These are phyloP conservation scores for Fusarium sp. DNA, from an alignment of 2,329 filamentous ascomycete species.

Conservation along the genomic window DNA sequence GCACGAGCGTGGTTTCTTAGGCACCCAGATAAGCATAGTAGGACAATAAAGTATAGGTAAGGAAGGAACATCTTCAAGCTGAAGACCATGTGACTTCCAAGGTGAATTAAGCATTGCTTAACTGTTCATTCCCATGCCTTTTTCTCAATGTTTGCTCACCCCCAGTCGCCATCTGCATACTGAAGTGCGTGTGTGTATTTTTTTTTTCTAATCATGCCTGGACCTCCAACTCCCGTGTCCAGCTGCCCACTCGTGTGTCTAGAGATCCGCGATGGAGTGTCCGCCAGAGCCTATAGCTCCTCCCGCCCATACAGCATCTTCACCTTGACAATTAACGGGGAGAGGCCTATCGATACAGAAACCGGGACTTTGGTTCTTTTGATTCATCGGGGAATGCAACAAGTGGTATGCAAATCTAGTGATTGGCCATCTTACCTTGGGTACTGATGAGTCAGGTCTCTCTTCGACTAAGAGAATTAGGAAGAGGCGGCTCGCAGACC, in stretches of 20 bases:
- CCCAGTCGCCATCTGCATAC: background rate
- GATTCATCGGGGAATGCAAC: conserved; percentile 43
- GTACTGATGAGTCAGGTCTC: conserved; percentile 47
- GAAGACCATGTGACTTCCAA: background rate
- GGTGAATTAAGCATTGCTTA: background rate
- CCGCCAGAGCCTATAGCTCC: conserved; percentile 44
- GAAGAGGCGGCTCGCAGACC: conserved; percentile 19
- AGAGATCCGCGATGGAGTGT: conserved; percentile 48
- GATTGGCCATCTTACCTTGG: background rate
- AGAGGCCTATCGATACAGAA: conserved; percentile 31
- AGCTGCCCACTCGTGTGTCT: conserved; percentile 50
- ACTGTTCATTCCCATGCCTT: background rate
- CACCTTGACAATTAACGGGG: conserved; percentile 51
- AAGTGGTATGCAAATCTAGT: conserved; percentile 44
- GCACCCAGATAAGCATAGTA: background rate
- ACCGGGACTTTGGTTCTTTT: conserved; percentile 47
- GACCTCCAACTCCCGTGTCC: conserved; percentile 51
- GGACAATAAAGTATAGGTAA: background rate
- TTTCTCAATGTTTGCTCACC: background rate
- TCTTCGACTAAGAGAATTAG: conserved; percentile 50
- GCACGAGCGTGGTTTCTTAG: background rate
- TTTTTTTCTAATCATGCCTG: conserved; percentile 42
- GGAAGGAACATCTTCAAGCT: background rate
- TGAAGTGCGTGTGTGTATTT: background rate
- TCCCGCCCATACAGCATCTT: conserved; percentile 38